Conservation (phyloP, 805 yeast species). For the Blastobotrys muscicola region DNA sequence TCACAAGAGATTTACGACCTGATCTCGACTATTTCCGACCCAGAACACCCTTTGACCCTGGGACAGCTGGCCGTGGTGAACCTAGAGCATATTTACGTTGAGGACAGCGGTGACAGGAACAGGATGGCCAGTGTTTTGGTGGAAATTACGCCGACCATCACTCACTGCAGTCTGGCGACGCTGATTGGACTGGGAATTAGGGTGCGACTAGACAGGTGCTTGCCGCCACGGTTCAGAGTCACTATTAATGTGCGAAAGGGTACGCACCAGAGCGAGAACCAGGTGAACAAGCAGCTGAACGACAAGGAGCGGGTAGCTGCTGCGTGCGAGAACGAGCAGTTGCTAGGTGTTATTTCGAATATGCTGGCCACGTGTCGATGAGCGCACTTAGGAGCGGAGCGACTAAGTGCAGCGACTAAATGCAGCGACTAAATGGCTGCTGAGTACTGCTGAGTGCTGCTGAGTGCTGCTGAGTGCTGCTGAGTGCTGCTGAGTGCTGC, state of each 20-base stretch:
- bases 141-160: slow-evolving; percentile 91
- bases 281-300: slow-evolving; percentile 91
- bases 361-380: slow-evolving; percentile 72
- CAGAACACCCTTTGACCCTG: slow-evolving; percentile 91
- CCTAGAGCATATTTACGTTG: slow-evolving; percentile 65
- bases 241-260: slow-evolving; percentile 79
- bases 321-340: slow-evolving; percentile 94
- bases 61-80: slow-evolving; percentile 94
- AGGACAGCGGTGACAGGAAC: slow-evolving; percentile 41
- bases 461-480: no score
- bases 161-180: slow-evolving; percentile 95
- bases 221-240: slow-evolving; percentile 77
- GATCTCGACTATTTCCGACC: slow-evolving; percentile 82
- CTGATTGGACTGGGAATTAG: slow-evolving; percentile 90
- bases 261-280: slow-evolving; percentile 89
- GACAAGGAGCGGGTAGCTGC: slow-evolving; percentile 98
- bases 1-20: slow-evolving; percentile 84
- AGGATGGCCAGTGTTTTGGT: slow-evolving; percentile 69
- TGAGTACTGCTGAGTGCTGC: no score
- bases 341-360: slow-evolving; percentile 78
- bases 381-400: no score
- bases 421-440: no score
- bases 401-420: no score
- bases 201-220: slow-evolving; percentile 79
- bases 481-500: no score